Base-by-base conservation (phyloP, 768 basidiomycete genomes). In the Royoungia palumana region DNA sequence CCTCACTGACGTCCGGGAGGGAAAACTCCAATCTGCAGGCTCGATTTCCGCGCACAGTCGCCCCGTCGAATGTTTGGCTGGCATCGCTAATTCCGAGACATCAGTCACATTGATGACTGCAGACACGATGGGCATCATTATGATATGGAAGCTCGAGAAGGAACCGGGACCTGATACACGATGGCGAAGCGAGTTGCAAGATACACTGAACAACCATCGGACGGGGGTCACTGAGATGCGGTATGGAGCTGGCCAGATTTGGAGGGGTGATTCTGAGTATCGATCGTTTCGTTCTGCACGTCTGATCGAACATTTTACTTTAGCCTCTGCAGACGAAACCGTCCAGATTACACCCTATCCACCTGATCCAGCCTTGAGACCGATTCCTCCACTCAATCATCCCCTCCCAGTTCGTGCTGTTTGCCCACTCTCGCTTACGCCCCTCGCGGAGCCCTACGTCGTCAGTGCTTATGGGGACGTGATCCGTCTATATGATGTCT, bases 111-210 rank as follows among this genome's bases (percentile, higher is more conserved):
- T 98, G 5, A 89, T 85, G 64, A 91, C 92, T 0, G 91, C 81
- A 7, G 95, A 98, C 66, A 94, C 90, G 4, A 89, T 98, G 85
- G 96, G 95, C 2, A 65, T 87, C 9, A 82, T 97, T 63, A 89
- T 85, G 51, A 68, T 82, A 24, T 99, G 94, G 94, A 70, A 78
- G 21, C 60, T 95, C 42, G 68, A 68, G 39, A 67, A 62, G 45
- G 78, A 78, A 55, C 51, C 61, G 2, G 70, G 60, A 17, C 53
- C 57, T 1, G 58, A 66, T 10, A 67, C 76, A 2, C 71, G 80
- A 37, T 84, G 85, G 83, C 68, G 67, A 38, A 68, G 72, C 56
- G 71, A 70, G 5, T 61, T 80, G 45, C 72, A 71, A 57, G 73
- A 75, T 25, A 87, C 91, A 51, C 63, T 87, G 30, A 68, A 67